Percentiles rank a stretch among this genome's conserved stretches.
These are phyloP conservation scores for Solanum corneliomulleri DNA, from an alignment of 257 asterid species.

Conservation along the genomic window DNA sequence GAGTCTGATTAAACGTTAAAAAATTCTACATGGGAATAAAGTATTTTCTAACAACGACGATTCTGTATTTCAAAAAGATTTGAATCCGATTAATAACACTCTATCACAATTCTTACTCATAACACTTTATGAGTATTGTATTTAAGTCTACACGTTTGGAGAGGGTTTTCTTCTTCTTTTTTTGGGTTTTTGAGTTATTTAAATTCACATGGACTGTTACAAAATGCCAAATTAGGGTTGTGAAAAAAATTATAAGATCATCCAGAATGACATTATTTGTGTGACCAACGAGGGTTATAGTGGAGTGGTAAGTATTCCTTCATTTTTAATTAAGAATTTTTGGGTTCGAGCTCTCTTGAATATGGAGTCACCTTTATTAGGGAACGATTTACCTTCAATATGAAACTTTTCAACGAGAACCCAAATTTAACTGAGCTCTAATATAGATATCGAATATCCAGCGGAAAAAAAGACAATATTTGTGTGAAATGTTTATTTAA, in stretches of 20 bases:
- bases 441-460: too few species aligned
- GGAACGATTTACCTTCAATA: rapidly evolving
- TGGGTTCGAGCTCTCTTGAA: rapidly evolving
- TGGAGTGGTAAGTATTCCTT: too few species aligned
- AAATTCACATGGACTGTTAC: neutral
- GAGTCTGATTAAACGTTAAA: neutral
- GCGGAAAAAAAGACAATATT: neutral
- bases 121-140: neutral
- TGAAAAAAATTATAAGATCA: neutral
- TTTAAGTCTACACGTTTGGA: neutral
- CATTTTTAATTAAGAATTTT: too few species aligned
- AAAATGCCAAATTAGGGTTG: neutral
- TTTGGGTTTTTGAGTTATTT: neutral
- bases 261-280: neutral
- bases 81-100: too few species aligned
- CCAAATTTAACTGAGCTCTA: too few species aligned
- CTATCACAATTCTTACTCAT: too few species aligned
- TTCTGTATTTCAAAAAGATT: too few species aligned
- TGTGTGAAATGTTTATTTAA: neutral
- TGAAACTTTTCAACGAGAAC: rapidly evolving
- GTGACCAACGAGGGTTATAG: neutral
- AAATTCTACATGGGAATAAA: rapidly evolving
- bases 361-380: too few species aligned
- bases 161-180: too few species aligned
- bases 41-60: rapidly evolving